phyloP scores from a whole-genome alignment of 1,284 basidiomycete species.

The Ustilago hordei region DNA sequence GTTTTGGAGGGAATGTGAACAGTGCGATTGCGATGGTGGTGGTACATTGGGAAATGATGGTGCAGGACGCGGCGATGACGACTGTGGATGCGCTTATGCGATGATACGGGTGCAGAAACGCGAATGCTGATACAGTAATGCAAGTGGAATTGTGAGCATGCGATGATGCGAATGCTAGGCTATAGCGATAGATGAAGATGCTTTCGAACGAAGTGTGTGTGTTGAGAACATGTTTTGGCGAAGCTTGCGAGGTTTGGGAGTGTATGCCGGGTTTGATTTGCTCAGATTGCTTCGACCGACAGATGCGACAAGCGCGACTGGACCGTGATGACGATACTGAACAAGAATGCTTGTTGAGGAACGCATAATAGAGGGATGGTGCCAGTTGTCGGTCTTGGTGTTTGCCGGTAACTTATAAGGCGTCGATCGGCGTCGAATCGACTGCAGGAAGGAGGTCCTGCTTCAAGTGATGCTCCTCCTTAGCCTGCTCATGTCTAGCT shows the following conservation, averaged over 20 bases:
- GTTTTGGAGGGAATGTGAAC: slow-evolving; percentile 3
- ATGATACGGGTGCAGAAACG: background rate
- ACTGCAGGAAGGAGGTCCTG: slow-evolving; percentile 13
- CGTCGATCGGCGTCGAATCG: slow-evolving; percentile 14
- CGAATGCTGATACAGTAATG: background rate
- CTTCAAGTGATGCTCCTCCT: slow-evolving; percentile 6
- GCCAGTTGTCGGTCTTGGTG: background rate
- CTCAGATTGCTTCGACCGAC: background rate
- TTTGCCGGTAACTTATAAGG: slow-evolving; percentile 10
- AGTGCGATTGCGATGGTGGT: background rate
- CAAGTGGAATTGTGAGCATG: background rate
- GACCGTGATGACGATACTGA: too few relatives aligned
- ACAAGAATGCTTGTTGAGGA: background rate
- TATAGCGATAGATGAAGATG: background rate
- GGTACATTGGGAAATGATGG: background rate
- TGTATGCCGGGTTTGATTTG: background rate
- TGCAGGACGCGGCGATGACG: background rate
- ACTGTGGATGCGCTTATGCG: background rate
- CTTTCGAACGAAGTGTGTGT: background rate
- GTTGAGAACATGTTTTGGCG: background rate
- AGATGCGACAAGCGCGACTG: background rate
- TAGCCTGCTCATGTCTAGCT: background rate
- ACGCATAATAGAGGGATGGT: background rate
- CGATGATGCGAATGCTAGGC: background rate
- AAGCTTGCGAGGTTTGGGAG: background rate